Percentiles rank a stretch among this genome's conserved stretches.
phyloP scores from a whole-genome alignment of 768 basidiomycete species.

The Galerina marginata region DNA sequence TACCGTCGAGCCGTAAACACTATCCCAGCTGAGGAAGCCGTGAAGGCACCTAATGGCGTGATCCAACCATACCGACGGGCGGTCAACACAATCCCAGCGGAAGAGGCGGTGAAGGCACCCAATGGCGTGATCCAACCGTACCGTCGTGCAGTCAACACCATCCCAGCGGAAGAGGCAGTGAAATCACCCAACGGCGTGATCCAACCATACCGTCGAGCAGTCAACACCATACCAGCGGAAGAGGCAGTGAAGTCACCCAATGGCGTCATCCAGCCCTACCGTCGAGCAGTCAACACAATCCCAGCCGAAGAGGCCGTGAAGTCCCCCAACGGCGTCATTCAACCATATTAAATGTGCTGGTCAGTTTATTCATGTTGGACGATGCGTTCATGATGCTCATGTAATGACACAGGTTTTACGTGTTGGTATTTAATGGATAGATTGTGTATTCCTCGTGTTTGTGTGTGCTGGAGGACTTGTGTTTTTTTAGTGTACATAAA shows the following conservation, averaged over 20 bases:
- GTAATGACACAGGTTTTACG: not conserved
- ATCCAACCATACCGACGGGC: slow-evolving; percentile 48
- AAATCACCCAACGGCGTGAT: slow-evolving; percentile 38
- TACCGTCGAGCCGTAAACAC: slow-evolving; percentile 17
- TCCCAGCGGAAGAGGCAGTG: slow-evolving; percentile 27
- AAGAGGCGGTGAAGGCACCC: slow-evolving; percentile 30
- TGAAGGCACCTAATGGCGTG: slow-evolving; percentile 27
- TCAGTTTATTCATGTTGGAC: not conserved
- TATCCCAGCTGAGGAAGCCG: slow-evolving; percentile 29
- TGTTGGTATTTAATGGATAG: slow-evolving; percentile 7
- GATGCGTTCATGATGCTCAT: not conserved
- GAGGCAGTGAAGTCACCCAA: slow-evolving; percentile 30
- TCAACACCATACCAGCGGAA: slow-evolving; percentile 38
- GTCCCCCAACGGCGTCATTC: slow-evolving; percentile 38
- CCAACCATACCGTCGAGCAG: slow-evolving; percentile 43
- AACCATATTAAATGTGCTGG: slow-evolving; percentile 11
- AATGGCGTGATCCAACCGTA: slow-evolving; percentile 18
- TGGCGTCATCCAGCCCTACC: slow-evolving; percentile 31
- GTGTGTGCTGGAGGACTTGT: slow-evolving; percentile 10
- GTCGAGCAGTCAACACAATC: slow-evolving; percentile 31
- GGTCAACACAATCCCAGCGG: slow-evolving; percentile 35
- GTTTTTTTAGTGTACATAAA: slow-evolving; percentile 13
- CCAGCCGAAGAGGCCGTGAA: slow-evolving; percentile 34
- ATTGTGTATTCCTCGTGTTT: slow-evolving; percentile 10
- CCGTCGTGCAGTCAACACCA: slow-evolving; percentile 30